Conservation (phyloP, 768 basidiomycete species). For the Lactarius hatsudake region DNA sequence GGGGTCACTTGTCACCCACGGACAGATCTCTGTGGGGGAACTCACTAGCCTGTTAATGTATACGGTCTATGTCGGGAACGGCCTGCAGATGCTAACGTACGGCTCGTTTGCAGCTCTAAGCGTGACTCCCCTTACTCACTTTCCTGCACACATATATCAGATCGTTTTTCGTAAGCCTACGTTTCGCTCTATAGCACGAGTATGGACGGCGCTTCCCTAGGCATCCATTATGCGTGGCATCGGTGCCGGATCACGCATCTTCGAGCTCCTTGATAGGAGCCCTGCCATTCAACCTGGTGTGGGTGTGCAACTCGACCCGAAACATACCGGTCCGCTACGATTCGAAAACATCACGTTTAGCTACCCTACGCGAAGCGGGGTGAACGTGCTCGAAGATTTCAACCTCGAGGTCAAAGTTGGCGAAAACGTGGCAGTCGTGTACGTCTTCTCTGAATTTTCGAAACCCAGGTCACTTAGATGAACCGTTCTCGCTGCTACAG, state of each 20-base stretch:
- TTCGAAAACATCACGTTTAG: slow-evolving; percentile 86
- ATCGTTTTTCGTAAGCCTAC: slow-evolving; percentile 37
- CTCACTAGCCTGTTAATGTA: slow-evolving; percentile 87
- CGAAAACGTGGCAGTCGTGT: slow-evolving; percentile 91
- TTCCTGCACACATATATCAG: slow-evolving; percentile 27
- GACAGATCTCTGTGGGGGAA: slow-evolving; percentile 89
- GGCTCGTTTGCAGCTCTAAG: slow-evolving; percentile 29
- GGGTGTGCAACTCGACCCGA: slow-evolving; percentile 55
- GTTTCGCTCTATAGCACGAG: slow-evolving; percentile 35
- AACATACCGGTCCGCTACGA: slow-evolving; percentile 64
- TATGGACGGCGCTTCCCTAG: slow-evolving; percentile 37
- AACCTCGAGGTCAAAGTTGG: slow-evolving; percentile 78
- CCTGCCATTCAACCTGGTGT: slow-evolving; percentile 67
- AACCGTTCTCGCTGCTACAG: slow-evolving; percentile 38
- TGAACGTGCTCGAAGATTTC: slow-evolving; percentile 79
- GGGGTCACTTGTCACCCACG: slow-evolving; percentile 84
- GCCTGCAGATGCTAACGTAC: slow-evolving; percentile 76
- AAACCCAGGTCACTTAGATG: background rate
- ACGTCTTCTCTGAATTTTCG: slow-evolving; percentile 36
- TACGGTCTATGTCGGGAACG: slow-evolving; percentile 83
- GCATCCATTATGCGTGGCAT: slow-evolving; percentile 96
- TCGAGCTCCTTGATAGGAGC: slow-evolving; percentile 81
- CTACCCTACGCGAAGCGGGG: slow-evolving; percentile 83
- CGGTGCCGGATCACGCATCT: slow-evolving; percentile 90
- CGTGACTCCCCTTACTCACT: background rate